These are phyloP conservation scores for Fallopia convolvulus DNA, from an alignment of 148 eudicot genomes.

Conservation along the genomic window DNA sequence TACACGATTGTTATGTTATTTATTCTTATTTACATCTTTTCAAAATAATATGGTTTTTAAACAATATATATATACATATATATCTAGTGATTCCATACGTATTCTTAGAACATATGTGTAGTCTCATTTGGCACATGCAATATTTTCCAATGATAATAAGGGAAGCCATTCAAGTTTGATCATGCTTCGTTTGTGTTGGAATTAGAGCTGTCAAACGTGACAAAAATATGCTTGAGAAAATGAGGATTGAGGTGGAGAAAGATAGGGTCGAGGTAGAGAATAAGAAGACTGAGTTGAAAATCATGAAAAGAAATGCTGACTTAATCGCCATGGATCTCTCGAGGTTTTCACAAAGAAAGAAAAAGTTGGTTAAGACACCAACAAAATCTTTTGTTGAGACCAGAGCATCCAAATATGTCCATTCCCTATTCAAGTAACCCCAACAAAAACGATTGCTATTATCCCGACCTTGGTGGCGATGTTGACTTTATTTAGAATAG, in stretches of 20 bases:
- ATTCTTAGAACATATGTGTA: not conserved
- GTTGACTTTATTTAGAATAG: not conserved
- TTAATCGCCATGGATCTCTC: not conserved
- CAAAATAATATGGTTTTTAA: no score
- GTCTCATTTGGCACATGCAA: not conserved
- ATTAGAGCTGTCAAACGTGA: no score
- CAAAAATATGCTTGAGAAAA: not conserved
- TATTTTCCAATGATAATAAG: not conserved
- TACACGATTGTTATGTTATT: not conserved
- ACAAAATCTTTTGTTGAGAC: not conserved
- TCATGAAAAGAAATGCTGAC: no score
- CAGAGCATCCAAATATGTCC: no score
- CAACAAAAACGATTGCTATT: no score
- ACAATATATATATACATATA: no score
- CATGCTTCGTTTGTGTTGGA: not conserved
- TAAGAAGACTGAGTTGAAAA: not conserved
- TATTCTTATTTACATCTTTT: not conserved
- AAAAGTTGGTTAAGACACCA: not conserved
- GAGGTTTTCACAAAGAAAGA: not conserved
- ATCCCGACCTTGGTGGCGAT: not conserved
- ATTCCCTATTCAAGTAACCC: not conserved
- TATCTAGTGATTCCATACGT: no score
- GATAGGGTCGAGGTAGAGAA: not conserved
- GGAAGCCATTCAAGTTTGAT: not conserved
- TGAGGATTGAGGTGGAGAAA: not conserved